These are phyloP conservation scores for Scheffersomyces amazonensis DNA, from an alignment of 805 yeast genomes.

Conservation along the genomic window DNA sequence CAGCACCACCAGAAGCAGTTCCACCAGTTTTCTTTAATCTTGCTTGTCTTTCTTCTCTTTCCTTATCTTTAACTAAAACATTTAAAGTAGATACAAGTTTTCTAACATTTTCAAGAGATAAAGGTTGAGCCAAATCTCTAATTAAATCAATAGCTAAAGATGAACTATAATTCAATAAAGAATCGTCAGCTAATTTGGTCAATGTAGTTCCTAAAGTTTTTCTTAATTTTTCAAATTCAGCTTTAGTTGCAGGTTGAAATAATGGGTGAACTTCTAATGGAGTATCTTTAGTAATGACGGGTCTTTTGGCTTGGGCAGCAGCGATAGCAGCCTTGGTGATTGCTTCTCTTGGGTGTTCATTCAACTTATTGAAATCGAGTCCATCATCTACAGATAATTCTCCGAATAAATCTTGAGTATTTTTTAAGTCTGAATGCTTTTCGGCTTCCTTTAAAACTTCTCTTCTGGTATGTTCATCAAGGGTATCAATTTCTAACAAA, in stretches of 20 bases:
- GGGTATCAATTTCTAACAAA: conserved; percentile 57
- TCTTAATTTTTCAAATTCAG: conserved; percentile 58
- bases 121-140: conserved; percentile 80
- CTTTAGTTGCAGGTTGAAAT: conserved; percentile 77
- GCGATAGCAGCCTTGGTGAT: conserved; percentile 45
- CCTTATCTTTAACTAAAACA: conserved; percentile 80
- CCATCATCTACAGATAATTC: conserved; percentile 47
- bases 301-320: conserved; percentile 26
- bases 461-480: conserved; percentile 71
- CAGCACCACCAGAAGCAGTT: conserved; percentile 88
- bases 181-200: conserved; percentile 46
- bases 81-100: conserved; percentile 83
- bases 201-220: conserved; percentile 20
- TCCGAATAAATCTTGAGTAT: conserved; percentile 90
- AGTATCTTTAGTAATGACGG: conserved; percentile 51
- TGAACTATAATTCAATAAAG: conserved; percentile 67
- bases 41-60: conserved; percentile 84
- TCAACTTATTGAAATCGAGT: conserved; percentile 28
- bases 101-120: conserved; percentile 76
- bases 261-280: conserved; percentile 77
- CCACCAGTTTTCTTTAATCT: conserved; percentile 81
- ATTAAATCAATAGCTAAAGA: conserved; percentile 79
- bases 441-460: conserved; percentile 80
- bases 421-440: conserved; percentile 79
- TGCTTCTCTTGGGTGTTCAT: conserved; percentile 53